A percentile compares a stretch with the other conserved stretches of the same genome.
These are phyloP conservation scores for Vigna angularis DNA, from an alignment of 306 rosid species.

Conservation along the genomic window DNA sequence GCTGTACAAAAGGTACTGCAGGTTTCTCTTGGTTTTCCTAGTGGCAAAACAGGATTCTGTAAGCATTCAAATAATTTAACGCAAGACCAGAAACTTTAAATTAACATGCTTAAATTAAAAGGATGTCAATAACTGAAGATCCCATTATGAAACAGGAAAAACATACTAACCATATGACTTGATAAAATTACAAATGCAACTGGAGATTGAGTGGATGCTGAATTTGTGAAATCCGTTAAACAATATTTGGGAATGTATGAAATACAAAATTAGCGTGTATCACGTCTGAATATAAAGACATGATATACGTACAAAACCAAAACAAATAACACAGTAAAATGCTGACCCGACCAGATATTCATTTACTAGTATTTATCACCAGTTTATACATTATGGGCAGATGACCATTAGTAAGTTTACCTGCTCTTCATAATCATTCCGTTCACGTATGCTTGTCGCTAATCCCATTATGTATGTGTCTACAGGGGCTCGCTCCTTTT, in stretches of 20 bases:
- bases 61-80: slow-evolving; percentile 36
- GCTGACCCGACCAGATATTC: slow-evolving; percentile 22
- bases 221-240: slow-evolving; percentile 13
- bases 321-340: not conserved
- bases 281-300: slow-evolving; percentile 19
- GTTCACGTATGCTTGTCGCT: slow-evolving; percentile 95
- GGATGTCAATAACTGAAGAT: slow-evolving; percentile 22
- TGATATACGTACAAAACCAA: not conserved
- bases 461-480: slow-evolving; percentile 97
- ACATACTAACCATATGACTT: not conserved
- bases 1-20: slow-evolving; percentile 81
- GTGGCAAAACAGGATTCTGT: slow-evolving; percentile 45
- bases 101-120: slow-evolving; percentile 30
- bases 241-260: slow-evolving; percentile 14
- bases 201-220: slow-evolving; percentile 22
- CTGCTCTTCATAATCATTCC: slow-evolving; percentile 91
- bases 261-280: slow-evolving; percentile 35
- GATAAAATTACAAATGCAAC: slow-evolving; percentile 28
- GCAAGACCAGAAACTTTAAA: slow-evolving; percentile 21
- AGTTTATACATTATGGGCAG: slow-evolving; percentile 21
- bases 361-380: slow-evolving; percentile 20
- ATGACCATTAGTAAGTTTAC: slow-evolving; percentile 49
- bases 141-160: slow-evolving; percentile 31
- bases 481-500: slow-evolving; percentile 93
- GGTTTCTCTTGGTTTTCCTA: slow-evolving; percentile 91